phyloP scores from a whole-genome alignment of 2,329 filamentous ascomycete species.

The Beauveria asiatica region DNA sequence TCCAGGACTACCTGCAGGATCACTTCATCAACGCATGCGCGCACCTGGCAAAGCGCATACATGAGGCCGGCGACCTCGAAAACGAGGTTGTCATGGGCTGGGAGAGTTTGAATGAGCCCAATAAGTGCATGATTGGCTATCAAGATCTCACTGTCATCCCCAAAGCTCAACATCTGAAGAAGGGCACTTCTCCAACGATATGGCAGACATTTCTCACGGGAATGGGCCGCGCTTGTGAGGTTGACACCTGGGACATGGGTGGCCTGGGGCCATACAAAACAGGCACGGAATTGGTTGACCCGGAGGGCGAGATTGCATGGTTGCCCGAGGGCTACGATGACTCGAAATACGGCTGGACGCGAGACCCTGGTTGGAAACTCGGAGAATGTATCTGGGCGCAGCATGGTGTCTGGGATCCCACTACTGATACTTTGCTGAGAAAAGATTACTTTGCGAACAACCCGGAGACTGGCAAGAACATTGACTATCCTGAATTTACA shows the following conservation, averaged over 20 bases:
- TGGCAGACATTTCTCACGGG: constrained; percentile 91
- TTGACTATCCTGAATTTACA: constrained; percentile 80
- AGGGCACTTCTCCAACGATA: constrained; percentile 85
- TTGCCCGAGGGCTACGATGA: constrained; percentile 77
- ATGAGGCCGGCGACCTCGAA: constrained; percentile 82
- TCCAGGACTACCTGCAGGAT: constrained; percentile 85
- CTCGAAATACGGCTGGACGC: constrained; percentile 78
- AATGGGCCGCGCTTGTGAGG: constrained; percentile 82
- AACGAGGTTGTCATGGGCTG: constrained; percentile 85
- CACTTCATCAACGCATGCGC: constrained; percentile 77
- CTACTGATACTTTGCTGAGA: constrained; percentile 64
- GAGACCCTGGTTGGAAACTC: constrained; percentile 80
- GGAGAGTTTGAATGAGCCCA: constrained; percentile 95
- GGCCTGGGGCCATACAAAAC: constrained; percentile 87
- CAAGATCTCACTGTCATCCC: constrained; percentile 75
- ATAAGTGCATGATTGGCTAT: constrained; percentile 77
- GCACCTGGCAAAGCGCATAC: constrained; percentile 75
- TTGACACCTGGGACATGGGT: constrained; percentile 90
- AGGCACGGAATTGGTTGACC: constrained; percentile 74
- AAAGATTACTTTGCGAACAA: constrained; percentile 85
- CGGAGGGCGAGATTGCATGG: constrained; percentile 80
- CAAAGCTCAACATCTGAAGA: constrained; percentile 79
- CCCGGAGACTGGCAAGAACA: constrained; percentile 60
- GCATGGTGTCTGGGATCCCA: constrained; percentile 88
- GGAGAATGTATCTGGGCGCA: constrained; percentile 97